Evolutionary conservation across 1,284 basidiomycete species (phyloP).

Genomic region (Porogramme epimiltina): DNA sequence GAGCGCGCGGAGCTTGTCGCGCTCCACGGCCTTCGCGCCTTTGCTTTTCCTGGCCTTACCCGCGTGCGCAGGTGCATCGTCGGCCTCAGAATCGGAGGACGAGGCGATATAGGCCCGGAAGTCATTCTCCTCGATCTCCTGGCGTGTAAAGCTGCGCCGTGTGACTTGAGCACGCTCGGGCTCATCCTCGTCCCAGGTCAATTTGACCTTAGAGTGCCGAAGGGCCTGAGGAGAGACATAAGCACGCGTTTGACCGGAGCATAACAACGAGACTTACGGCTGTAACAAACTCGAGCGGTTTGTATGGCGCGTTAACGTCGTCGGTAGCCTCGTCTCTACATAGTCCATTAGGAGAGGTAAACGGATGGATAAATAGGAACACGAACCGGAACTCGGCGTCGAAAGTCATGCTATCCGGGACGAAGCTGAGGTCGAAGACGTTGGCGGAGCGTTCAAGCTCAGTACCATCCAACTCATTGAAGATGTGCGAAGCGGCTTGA

Average conservation of each 20-base stretch:
- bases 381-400: slow-evolving; percentile 76
- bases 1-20: slow-evolving; percentile 70
- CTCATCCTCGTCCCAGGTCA: slow-evolving; percentile 99
- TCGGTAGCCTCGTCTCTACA: slow-evolving; percentile 84
- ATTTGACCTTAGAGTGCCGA: slow-evolving; percentile 96
- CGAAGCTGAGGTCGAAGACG: slow-evolving; percentile 92
- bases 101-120: slow-evolving; percentile 86
- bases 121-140: slow-evolving; percentile 89
- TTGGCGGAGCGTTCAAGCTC: slow-evolving; percentile 98
- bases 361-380: background rate
- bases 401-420: slow-evolving; percentile 92
- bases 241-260: background rate
- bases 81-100: slow-evolving; percentile 52
- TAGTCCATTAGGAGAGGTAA: slow-evolving; percentile 7
- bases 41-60: slow-evolving; percentile 29
- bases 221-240: slow-evolving; percentile 64
- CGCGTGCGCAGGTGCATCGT: slow-evolving; percentile 30
- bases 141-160: slow-evolving; percentile 73
- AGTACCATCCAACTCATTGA: slow-evolving; percentile 89
- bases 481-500: slow-evolving; percentile 80
- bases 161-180: slow-evolving; percentile 85
- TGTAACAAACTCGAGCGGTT: slow-evolving; percentile 90
- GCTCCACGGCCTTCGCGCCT: slow-evolving; percentile 48
- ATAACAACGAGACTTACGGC: slow-evolving; percentile 61
- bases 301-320: slow-evolving; percentile 66